Conservation (phyloP, 164 flowering plant species). For the Vitis riparia region DNA sequence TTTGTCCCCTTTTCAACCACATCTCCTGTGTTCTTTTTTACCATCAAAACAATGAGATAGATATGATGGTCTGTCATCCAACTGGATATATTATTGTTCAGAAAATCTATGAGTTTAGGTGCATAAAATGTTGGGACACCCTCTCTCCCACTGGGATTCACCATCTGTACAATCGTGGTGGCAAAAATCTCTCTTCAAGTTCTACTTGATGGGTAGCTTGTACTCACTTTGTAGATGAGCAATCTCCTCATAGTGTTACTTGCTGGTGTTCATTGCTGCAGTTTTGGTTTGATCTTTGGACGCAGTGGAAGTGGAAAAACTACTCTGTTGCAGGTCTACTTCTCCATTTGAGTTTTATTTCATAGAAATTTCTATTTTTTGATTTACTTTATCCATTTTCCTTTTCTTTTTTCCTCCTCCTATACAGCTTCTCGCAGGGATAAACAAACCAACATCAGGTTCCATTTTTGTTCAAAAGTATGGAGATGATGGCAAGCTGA, state of each 20-base stretch:
- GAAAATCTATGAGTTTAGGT: not conserved
- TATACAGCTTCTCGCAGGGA: constrained; percentile 86
- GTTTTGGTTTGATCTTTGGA: constrained; percentile 96
- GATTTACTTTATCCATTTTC: not conserved
- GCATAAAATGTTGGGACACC: not conserved
- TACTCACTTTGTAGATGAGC: too few relatives aligned
- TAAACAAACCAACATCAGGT: constrained; percentile 88
- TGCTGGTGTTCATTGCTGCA: constrained; percentile 29
- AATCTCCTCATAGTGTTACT: not conserved
- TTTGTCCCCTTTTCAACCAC: too few relatives aligned
- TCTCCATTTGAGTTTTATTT: constrained; percentile 8
- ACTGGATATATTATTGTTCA: not conserved
- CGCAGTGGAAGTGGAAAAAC: constrained; percentile 99
- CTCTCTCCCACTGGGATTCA: not conserved
- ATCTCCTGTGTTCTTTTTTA: not conserved
- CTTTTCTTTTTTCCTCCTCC: constrained; percentile 5
- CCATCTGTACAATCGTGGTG: not conserved
- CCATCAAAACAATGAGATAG: not conserved
- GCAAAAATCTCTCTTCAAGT: too few relatives aligned
- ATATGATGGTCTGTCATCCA: not conserved
- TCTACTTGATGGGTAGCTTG: too few relatives aligned
- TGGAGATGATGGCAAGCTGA: constrained; percentile 59
- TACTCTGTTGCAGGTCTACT: constrained; percentile 84
- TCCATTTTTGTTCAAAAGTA: constrained; percentile 66
- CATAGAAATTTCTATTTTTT: not conserved